Base-by-base conservation (phyloP, 2,329 filamentous ascomycete genomes). In the Trichoderma sp. region DNA sequence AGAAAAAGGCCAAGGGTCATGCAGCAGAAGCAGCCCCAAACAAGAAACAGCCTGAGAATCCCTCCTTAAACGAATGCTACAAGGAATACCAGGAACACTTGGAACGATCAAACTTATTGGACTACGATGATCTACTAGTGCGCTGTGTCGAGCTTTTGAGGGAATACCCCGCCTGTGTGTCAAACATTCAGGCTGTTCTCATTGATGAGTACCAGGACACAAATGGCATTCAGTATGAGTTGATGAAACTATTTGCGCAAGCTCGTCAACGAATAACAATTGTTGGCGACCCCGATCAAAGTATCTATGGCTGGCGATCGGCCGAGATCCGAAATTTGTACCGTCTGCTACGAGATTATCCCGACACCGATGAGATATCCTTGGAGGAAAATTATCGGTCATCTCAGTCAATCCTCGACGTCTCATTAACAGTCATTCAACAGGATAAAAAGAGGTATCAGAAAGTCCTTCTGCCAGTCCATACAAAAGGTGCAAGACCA, bases 121-220 rank as follows among this genome's bases (percentile, higher is more conserved):
- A 99, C 83, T 99, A 97, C 80, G 97, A 99, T 80, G 97, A 99
- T 82, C 88, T 99, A 27, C 89, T 99, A 6, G 88, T 98, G 16
- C 91, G 92, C 79, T 98, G 95, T 78, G 93, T 94, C 9, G 91
- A 97, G 76, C 88, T 99, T 12, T 88, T 99, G 24, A 89, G 88
- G 76, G 86, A 88, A 24, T 90, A 94, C 78, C 94, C 95, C 0
- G 87, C 90, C 16, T 98, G 95, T 80, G 95, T 98, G 3, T 92
- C 92, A 16, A 98, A 98, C 79, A 92, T 99, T 21, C 92, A 98
- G 83, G 91, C 94, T 0, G 95, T 98, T 7, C 88, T 99, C 63
- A 97, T 99, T 77, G 96, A 99, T 82, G 96, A 99, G 82, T 99
- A 98, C 78, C 96, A 99, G 84, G 96, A 99, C 84, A 98, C 96